A percentile compares a stretch with the other conserved stretches of the same genome.
phyloP scores from a whole-genome alignment of 202 grass and related monocot species.

The Panicum virgatum region DNA sequence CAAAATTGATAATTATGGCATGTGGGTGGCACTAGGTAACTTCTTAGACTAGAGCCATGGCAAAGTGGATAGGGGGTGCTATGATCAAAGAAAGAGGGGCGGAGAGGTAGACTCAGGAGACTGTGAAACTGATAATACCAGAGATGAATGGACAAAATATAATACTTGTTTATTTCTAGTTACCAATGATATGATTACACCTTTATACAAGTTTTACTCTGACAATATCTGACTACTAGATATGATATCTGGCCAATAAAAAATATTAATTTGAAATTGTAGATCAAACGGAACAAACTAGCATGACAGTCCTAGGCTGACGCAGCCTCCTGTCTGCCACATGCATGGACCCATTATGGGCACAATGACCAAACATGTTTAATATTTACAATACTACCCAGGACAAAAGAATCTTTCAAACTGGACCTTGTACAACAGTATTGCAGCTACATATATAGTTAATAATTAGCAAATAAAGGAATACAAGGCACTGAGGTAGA shows the following conservation, averaged over 20 bases:
- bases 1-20: too few relatives aligned
- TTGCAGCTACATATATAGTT: background rate
- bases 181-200: background rate
- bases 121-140: too few relatives aligned
- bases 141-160: background rate
- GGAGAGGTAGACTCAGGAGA: background rate
- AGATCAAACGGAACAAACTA: background rate
- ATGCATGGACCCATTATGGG: background rate
- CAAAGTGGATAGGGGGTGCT: too few relatives aligned
- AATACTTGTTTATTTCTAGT: background rate
- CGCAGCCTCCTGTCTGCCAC: background rate
- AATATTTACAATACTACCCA: background rate
- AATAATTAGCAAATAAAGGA: background rate
- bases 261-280: background rate
- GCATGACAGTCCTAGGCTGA: background rate
- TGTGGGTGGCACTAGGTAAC: too few relatives aligned
- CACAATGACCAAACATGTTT: background rate
- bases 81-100: too few relatives aligned
- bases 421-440: background rate
- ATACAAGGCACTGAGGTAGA: background rate
- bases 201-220: background rate
- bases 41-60: too few relatives aligned
- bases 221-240: background rate
- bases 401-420: background rate
- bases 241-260: background rate